Base-by-base conservation (phyloP, 306 rosid species). In the Trifolium subterraneum region DNA sequence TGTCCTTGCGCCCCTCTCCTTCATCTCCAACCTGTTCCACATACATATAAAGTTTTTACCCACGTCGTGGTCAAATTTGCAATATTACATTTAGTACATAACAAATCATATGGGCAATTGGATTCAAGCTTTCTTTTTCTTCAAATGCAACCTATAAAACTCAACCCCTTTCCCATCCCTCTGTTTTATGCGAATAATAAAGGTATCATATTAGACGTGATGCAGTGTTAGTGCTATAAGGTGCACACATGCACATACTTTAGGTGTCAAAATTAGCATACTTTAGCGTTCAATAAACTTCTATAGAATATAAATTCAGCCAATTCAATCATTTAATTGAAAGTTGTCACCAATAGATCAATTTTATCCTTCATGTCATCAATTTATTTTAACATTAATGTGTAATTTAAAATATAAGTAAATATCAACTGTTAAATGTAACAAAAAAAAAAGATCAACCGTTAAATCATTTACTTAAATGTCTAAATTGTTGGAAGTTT, bases 1-100 rank as follows among this genome's bases (percentile, higher is more conserved):
- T 92, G 36, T 83, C 86, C 83, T 62, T 83, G 68, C 86, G 96
- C 38, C 80, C 96, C 45, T 90, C 98, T 63, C 90, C 94, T 6
- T 87, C 93, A 52, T 86, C 86, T 59, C 89, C 90, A 47, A 86
- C 86, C 92, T 92, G 90, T 70, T 72, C 20, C 35, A 77, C 48
- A 76, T 13, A 23, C 35, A 29, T 10, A 9, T 11, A 13, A 9
- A 75, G 64, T 6, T 56, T 56, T 70, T 71, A 52, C 42, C 29
- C 20, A 51, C 41, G 19, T 4, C 36, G 23, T 15, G 27, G 44
- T 64, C 71, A 22, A 22, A 58, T 10, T 25, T 39, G 45, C 50
- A 25, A 19, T 47, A 51, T 44, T 31, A 45, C 23, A 33, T 38
- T 48, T 50, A 68, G 23, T 33, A 27, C 63, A 67, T 9, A 77